phyloP scores from a whole-genome alignment of 805 yeast genomes.

The Peterozyma toletana region DNA sequence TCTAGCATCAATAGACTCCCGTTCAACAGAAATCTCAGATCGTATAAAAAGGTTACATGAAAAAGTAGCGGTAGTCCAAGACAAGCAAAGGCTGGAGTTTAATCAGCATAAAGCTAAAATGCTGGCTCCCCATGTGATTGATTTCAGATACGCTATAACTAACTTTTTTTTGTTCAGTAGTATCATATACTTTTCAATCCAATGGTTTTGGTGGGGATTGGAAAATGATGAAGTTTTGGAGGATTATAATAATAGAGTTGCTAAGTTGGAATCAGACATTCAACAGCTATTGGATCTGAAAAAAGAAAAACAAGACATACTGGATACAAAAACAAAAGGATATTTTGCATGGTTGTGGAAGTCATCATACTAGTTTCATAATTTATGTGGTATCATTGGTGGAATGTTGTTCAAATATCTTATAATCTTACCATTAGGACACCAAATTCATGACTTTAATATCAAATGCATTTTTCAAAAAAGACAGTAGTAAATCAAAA shows the following conservation, averaged over 20 bases:
- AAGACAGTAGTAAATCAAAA: too few species aligned
- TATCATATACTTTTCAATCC: conserved; percentile 22
- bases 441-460: too few species aligned
- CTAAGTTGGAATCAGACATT: conserved; percentile 16
- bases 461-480: too few species aligned
- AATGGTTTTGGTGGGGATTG: conserved; percentile 23
- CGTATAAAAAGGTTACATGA: conserved; percentile 1
- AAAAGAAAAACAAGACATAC: background rate
- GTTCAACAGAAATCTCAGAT: conserved; percentile 3
- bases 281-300: conserved; percentile 18
- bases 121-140: conserved; percentile 17
- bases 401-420: too few species aligned
- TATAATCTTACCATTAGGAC: too few species aligned
- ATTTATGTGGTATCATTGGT: too few species aligned
- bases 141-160: conserved; percentile 25
- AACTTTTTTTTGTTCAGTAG: conserved; percentile 23
- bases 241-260: conserved; percentile 15
- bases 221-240: conserved; percentile 21
- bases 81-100: conserved; percentile 6
- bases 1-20: conserved; percentile 1
- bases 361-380: background rate
- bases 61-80: conserved; percentile 1
- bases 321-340: background rate
- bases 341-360: conserved; percentile 7
- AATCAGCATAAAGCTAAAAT: background rate